Evolutionary conservation across 2,329 filamentous ascomycete species (phyloP).

Genomic region (Thielaviopsis populi): DNA sequence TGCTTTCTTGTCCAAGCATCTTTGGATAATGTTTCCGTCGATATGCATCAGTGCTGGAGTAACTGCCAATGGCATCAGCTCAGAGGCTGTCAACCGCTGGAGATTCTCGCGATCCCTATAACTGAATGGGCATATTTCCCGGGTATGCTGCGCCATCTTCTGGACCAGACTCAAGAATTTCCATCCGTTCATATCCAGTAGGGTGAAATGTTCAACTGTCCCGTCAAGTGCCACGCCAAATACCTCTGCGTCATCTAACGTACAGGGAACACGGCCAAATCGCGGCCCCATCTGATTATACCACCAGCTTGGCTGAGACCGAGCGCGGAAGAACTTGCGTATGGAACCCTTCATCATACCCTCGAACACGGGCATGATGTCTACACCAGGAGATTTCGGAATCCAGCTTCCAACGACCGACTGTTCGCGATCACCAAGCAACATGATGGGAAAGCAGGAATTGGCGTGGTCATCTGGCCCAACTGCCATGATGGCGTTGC

Average conservation of each 20-base stretch:
- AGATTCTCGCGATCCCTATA: background rate
- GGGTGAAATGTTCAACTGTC: conserved; percentile 51
- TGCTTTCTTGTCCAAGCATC: conserved; percentile 33
- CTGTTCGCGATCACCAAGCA: conserved; percentile 35
- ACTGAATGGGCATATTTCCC: conserved; percentile 11
- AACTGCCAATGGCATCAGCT: conserved; percentile 23
- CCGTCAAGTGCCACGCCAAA: conserved; percentile 57
- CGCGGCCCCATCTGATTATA: conserved; percentile 23
- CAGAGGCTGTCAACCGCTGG: background rate
- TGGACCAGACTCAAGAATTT: conserved; percentile 59
- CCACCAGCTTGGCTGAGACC: conserved; percentile 39
- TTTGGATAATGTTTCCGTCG: conserved; percentile 48
- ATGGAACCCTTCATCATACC: conserved; percentile 42
- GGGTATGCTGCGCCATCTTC: conserved; percentile 38
- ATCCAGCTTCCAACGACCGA: conserved; percentile 37
- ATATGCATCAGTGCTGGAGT: conserved; percentile 41
- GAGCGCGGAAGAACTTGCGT: conserved; percentile 38
- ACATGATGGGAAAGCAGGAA: conserved; percentile 27
- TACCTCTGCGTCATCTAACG: conserved; percentile 34
- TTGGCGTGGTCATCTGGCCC: conserved; percentile 23
- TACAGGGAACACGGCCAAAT: conserved; percentile 31
- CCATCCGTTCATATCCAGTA: conserved; percentile 49
- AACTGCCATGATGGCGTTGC: conserved; percentile 32
- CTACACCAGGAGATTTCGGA: conserved; percentile 29
- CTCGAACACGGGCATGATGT: conserved; percentile 38